Conservation (phyloP, 2,329 filamentous ascomycete species). For the Talaromyces atroroseus region DNA sequence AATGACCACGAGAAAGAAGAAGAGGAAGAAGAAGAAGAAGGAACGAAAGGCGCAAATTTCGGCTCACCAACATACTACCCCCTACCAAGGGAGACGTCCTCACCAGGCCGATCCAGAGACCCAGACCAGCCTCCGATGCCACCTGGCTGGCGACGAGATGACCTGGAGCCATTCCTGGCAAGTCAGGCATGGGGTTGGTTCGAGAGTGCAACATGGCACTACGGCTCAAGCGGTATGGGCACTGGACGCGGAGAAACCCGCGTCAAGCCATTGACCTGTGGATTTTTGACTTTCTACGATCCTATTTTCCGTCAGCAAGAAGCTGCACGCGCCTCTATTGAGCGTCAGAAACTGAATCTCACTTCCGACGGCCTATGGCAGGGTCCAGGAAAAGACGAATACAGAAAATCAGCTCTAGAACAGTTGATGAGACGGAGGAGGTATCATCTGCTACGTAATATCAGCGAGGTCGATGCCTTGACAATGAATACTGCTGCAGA, state of each 20-base stretch:
- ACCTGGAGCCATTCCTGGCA: constrained; percentile 37
- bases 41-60: not conserved
- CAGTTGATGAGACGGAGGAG: not conserved
- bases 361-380: not conserved
- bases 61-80: constrained; percentile 25
- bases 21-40: not conserved
- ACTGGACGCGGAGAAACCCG: constrained; percentile 40
- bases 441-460: not conserved
- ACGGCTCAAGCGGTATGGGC: constrained; percentile 36
- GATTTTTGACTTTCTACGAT: constrained; percentile 26
- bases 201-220: constrained; percentile 40
- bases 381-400: not conserved
- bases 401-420: not conserved
- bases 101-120: constrained; percentile 30
- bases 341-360: not conserved
- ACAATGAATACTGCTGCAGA: not conserved
- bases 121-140: constrained; percentile 32
- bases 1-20: not conserved
- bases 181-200: constrained; percentile 44
- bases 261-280: constrained; percentile 38
- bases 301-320: not conserved
- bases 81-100: constrained; percentile 34
- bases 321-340: not conserved
- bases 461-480: not conserved
- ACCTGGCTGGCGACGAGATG: constrained; percentile 32